Percentiles rank a stretch among this genome's conserved stretches.
Conservation (phyloP, 108 stramenopile genomes). For the Hondaea fermentalgiana region DNA sequence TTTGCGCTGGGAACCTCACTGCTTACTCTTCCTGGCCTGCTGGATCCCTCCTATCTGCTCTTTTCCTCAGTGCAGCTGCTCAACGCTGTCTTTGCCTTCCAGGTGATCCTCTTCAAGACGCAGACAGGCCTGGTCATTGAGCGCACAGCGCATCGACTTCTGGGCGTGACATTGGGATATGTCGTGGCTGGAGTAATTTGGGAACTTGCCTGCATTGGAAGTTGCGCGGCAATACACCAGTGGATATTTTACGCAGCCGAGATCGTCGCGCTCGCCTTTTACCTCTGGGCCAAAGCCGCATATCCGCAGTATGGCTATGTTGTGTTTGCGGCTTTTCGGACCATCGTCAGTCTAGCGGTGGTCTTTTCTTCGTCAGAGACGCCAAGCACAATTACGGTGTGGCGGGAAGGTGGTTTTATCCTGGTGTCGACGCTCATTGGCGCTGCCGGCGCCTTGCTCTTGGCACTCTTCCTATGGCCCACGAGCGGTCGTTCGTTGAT, state of each 20-base stretch:
- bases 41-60: neutral
- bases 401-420: neutral
- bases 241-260: neutral
- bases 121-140: neutral
- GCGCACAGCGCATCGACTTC: neutral
- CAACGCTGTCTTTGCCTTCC: conserved; percentile 6
- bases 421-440: neutral
- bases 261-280: neutral
- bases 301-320: neutral
- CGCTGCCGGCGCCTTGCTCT: neutral
- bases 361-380: neutral
- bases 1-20: neutral
- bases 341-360: neutral
- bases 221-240: neutral
- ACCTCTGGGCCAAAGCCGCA: neutral
- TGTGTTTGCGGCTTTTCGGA: neutral
- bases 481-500: neutral
- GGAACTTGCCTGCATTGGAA: neutral
- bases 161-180: neutral
- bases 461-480: neutral
- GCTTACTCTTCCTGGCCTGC: neutral
- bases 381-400: neutral
- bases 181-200: neutral
- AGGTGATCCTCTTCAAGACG: neutral
- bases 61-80: neutral